Percentiles rank a stretch among this genome's conserved stretches.
phyloP scores from a whole-genome alignment of 257 asterid genomes.

The Euphrasia confusa region DNA sequence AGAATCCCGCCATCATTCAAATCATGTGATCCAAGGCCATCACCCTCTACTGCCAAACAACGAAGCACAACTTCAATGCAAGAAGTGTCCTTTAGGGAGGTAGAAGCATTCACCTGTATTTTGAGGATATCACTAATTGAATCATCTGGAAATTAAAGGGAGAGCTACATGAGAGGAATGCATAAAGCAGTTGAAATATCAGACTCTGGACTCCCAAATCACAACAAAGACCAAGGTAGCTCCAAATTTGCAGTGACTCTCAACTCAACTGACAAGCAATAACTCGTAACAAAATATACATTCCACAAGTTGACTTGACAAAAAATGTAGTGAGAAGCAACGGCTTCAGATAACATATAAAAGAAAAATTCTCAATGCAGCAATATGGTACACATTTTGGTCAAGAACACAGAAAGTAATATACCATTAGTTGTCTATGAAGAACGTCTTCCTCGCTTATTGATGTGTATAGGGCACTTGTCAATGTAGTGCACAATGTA shows the following conservation, averaged over 20 bases:
- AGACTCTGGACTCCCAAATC: not conserved
- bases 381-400: constrained; percentile 2
- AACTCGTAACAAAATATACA: constrained; percentile 1
- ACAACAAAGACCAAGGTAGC: constrained; percentile 1
- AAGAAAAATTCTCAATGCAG: constrained; percentile 1
- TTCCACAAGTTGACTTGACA: not conserved
- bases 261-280: constrained; percentile 14
- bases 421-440: constrained; percentile 79
- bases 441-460: constrained; percentile 73
- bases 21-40: constrained; percentile 82
- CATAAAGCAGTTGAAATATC: constrained; percentile 18
- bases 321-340: not conserved
- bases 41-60: constrained; percentile 80
- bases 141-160: not conserved
- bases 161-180: constrained; percentile 2
- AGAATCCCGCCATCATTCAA: constrained; percentile 89
- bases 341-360: not conserved
- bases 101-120: constrained; percentile 61
- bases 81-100: constrained; percentile 50
- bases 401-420: constrained; percentile 3
- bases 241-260: not conserved
- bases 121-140: constrained; percentile 19
- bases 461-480: constrained; percentile 81
- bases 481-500: constrained; percentile 73
- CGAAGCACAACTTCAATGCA: constrained; percentile 83